These are phyloP conservation scores for Mycena rosella DNA, from an alignment of 768 basidiomycete genomes.

Conservation along the genomic window DNA sequence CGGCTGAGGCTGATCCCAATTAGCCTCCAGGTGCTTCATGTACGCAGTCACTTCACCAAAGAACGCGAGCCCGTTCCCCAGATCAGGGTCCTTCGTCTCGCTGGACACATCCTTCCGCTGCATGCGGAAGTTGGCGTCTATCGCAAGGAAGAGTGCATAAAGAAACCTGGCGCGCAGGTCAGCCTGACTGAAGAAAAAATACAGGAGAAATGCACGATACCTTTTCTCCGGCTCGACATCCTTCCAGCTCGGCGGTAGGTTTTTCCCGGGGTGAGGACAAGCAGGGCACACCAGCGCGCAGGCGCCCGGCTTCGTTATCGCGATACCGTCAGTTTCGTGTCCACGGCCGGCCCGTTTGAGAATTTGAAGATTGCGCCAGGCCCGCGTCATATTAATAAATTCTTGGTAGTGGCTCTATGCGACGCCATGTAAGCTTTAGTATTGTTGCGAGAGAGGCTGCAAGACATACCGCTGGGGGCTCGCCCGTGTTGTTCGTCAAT, in stretches of 20 bases:
- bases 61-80: no score
- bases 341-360: conserved; percentile 35
- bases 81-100: no score
- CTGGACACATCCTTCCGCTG: no score
- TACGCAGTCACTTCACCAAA: no score
- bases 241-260: conserved; percentile 37
- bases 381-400: conserved; percentile 29
- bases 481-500: conserved; percentile 2
- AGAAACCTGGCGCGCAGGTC: no score
- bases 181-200: no score
- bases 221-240: conserved; percentile 6
- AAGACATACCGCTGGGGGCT: conserved; percentile 9
- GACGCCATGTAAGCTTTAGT: not conserved
- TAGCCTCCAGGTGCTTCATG: no score
- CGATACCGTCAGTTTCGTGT: conserved; percentile 36
- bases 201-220: no score
- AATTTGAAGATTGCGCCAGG: conserved; percentile 41
- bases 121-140: no score
- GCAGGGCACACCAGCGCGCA: conserved; percentile 41
- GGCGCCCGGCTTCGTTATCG: conserved; percentile 27
- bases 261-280: conserved; percentile 42
- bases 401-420: conserved; percentile 31
- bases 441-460: not conserved
- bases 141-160: no score
- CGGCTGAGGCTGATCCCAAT: no score